Evolutionary conservation across 2,329 filamentous ascomycete species (phyloP).

Genomic region (Cordyceps fumosorosea): DNA sequence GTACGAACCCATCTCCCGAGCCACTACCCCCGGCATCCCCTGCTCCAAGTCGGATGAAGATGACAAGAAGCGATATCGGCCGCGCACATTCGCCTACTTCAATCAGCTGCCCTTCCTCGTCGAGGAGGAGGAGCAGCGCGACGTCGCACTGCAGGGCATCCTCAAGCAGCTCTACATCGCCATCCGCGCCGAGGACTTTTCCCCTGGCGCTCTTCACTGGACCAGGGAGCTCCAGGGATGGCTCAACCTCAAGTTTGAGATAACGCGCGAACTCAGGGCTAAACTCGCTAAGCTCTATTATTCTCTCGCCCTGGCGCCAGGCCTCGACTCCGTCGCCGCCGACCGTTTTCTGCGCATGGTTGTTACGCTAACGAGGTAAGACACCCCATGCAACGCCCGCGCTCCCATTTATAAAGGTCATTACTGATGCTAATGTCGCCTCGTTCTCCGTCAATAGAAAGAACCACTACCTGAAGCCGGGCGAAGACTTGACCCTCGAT

Average conservation of each 20-base stretch:
- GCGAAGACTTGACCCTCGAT: constrained; percentile 83
- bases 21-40: constrained; percentile 71
- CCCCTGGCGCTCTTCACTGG: constrained; percentile 91
- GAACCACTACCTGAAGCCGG: constrained; percentile 89
- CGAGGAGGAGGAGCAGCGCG: constrained; percentile 71
- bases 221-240: constrained; percentile 92
- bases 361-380: constrained; percentile 86
- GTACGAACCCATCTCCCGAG: constrained; percentile 70
- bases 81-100: constrained; percentile 90
- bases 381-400: constrained; percentile 14
- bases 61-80: constrained; percentile 63
- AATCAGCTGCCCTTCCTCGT: constrained; percentile 81
- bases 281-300: constrained; percentile 89
- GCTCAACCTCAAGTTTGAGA: constrained; percentile 96
- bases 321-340: constrained; percentile 71
- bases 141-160: constrained; percentile 76
- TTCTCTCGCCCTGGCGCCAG: constrained; percentile 83
- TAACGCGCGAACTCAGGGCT: constrained; percentile 74
- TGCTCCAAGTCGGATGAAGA: constrained; percentile 44
- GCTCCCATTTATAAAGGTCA: not conserved
- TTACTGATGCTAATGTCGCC: not conserved
- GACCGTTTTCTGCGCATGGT: constrained; percentile 98
- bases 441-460: constrained; percentile 42
- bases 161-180: constrained; percentile 90
- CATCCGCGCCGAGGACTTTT: constrained; percentile 87